Conservation (phyloP, 495 filamentous ascomycete species). For the Parathielavia hyrcaniae region DNA sequence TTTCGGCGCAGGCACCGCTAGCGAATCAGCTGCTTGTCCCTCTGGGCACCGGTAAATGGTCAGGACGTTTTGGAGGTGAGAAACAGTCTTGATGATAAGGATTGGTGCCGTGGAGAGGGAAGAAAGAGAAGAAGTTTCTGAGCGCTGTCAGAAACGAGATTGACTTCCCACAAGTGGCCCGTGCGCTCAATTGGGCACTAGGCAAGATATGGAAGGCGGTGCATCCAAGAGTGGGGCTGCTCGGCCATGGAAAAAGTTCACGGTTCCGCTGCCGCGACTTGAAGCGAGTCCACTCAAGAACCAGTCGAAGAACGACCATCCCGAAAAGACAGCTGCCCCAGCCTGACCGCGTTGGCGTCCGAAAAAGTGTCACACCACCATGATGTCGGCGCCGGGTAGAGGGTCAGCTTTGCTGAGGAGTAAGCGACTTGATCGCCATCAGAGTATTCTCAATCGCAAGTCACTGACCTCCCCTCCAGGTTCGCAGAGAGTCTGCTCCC, state of each 20-base stretch:
- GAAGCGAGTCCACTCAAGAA: background rate
- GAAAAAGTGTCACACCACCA: slow-evolving; percentile 20
- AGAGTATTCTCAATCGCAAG: background rate
- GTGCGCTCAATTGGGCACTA: background rate
- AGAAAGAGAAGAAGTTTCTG: slow-evolving; percentile 20
- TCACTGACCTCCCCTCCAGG: slow-evolving; percentile 7
- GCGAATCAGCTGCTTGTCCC: slow-evolving; percentile 45
- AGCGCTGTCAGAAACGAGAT: slow-evolving; percentile 9
- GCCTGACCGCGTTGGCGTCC: slow-evolving; percentile 3
- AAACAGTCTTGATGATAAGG: slow-evolving; percentile 49
- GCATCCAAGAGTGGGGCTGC: slow-evolving; percentile 16
- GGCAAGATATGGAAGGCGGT: slow-evolving; percentile 8
- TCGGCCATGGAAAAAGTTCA: slow-evolving; percentile 31
- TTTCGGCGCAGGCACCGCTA: slow-evolving; percentile 43
- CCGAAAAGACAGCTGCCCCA: slow-evolving; percentile 4
- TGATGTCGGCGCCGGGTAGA: slow-evolving; percentile 49
- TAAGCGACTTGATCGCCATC: slow-evolving; percentile 22
- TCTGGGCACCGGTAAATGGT: slow-evolving; percentile 50
- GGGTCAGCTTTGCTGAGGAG: slow-evolving; percentile 42
- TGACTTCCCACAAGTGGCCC: slow-evolving; percentile 4
- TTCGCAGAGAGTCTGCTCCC: slow-evolving; percentile 21
- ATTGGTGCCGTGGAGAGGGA: slow-evolving; percentile 40
- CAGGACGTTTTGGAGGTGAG: slow-evolving; percentile 40
- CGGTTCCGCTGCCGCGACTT: slow-evolving; percentile 15
- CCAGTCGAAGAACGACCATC: background rate